Evolutionary conservation across 2,329 filamentous ascomycete genomes (phyloP), one percentile per base, ranked within the genome.

Genomic region (Phialophora verrucosa): DNA sequence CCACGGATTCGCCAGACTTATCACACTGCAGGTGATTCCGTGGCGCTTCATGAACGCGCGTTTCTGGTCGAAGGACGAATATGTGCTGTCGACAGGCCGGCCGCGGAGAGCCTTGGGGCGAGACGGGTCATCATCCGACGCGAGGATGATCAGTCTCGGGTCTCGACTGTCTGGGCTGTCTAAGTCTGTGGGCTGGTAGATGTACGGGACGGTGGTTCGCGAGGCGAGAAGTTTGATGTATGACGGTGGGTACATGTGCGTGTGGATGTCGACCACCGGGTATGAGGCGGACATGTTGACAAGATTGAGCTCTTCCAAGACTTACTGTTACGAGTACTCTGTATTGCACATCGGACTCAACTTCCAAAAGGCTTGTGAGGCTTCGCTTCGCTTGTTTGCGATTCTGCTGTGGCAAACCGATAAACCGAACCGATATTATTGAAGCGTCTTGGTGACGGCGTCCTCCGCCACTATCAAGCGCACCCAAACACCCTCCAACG

Each of bases 1-100:
- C 93, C 93, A 97, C 0, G 93, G 93, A 75, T 97, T 97, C 14
- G 93, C 93, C 25, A 97, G 87, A 0, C 91, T 95, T 69, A 97
- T 88, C 59, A 97, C 91, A 0, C 91, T 95, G 70, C 90, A 88
- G 77, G 90, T 86, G 76, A 97, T 97, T 61, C 82, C 82, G 79
- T 97, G 93, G 17, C 84, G 86, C 76, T 92, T 85, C 93, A 97
- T 97, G 80, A 97, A 97, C 57, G 87, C 84, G 14, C 97, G 83
- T 75, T 97, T 97, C 72, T 91, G 84, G 17, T 83, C 80, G 65
- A 96, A 88, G 53, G 92, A 91, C 69, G 89, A 91, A 82, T 94
- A 97, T 73, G 93, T 91, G 0, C 87, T 83, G 25, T 92, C 94
- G 51, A 97, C 87, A 3, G 93, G 93, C 3, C 93, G 88, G 44